Evolutionary conservation across 139 green algal species (phyloP).

Genomic region (Ostreobium quekettii): DNA sequence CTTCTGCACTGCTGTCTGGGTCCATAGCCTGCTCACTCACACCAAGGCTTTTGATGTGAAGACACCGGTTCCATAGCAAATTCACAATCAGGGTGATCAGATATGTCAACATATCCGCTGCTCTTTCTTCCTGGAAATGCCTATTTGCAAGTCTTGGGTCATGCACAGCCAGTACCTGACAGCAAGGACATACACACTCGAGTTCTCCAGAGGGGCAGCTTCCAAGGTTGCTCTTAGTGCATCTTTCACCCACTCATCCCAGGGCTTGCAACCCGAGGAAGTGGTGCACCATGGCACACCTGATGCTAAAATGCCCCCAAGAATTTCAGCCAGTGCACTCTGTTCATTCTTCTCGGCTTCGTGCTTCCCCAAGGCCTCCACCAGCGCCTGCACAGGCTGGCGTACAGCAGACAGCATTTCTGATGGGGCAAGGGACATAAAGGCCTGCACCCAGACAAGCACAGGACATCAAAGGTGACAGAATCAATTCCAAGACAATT

Average conservation of each 20-base stretch:
- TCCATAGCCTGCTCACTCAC: no score
- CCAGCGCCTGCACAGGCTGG: neutral
- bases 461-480: no score
- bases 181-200: no score
- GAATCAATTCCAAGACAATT: no score
- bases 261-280: neutral
- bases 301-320: conserved; percentile 1
- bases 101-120: no score
- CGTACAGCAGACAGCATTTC: neutral
- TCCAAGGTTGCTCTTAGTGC: neutral
- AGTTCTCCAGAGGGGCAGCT: neutral
- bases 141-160: no score
- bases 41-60: no score
- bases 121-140: no score
- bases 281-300: neutral
- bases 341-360: neutral
- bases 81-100: no score
- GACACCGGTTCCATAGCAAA: no score
- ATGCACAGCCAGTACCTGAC: no score
- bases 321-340: neutral
- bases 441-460: neutral
- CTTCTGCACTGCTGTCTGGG: no score
- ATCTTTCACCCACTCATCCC: neutral
- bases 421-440: neutral
- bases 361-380: neutral